Percentiles rank a stretch among this genome's conserved stretches.
These are phyloP conservation scores for Aspergillus sp. DNA, from an alignment of 2,329 filamentous ascomycete species.

Conservation along the genomic window DNA sequence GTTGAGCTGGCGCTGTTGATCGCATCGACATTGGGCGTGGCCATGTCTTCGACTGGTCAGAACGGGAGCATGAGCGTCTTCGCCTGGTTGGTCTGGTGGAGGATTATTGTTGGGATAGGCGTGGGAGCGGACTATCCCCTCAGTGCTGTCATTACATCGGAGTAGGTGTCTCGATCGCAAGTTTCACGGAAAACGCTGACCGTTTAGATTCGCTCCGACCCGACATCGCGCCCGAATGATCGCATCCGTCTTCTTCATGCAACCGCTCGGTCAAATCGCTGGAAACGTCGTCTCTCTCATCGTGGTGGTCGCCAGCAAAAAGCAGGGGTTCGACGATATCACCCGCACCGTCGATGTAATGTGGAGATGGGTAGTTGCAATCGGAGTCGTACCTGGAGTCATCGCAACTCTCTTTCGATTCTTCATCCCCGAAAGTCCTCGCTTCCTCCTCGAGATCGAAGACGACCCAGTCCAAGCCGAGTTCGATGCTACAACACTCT, in stretches of 20 bases:
- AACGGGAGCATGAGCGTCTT: conserved; percentile 50
- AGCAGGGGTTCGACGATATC: conserved; percentile 32
- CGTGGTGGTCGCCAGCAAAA: conserved; percentile 40
- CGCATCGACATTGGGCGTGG: conserved; percentile 51
- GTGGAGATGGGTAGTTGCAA: conserved; percentile 70
- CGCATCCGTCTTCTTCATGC: conserved; percentile 70
- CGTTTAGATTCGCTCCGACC: conserved; percentile 54
- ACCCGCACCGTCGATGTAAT: conserved; percentile 59
- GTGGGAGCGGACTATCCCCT: conserved; percentile 73
- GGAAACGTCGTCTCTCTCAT: conserved; percentile 65
- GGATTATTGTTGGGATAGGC: conserved; percentile 55
- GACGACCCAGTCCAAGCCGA: conserved; percentile 64
- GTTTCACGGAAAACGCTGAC: not conserved
- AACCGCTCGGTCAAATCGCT: conserved; percentile 68
- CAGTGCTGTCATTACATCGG: conserved; percentile 69
- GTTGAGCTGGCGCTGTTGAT: conserved; percentile 55
- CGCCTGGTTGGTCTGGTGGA: conserved; percentile 54
- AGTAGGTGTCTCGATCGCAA: conserved; percentile 53
- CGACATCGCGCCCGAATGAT: conserved; percentile 70
- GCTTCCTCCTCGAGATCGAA: conserved; percentile 69
- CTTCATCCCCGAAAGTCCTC: conserved; percentile 68
- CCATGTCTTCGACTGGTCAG: conserved; percentile 51
- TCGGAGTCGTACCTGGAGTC: conserved; percentile 66
- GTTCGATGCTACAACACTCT: conserved; percentile 63
- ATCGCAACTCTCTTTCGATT: conserved; percentile 69